phyloP scores from a whole-genome alignment of 2,329 filamentous ascomycete genomes.

The Myriangium duriaei region DNA sequence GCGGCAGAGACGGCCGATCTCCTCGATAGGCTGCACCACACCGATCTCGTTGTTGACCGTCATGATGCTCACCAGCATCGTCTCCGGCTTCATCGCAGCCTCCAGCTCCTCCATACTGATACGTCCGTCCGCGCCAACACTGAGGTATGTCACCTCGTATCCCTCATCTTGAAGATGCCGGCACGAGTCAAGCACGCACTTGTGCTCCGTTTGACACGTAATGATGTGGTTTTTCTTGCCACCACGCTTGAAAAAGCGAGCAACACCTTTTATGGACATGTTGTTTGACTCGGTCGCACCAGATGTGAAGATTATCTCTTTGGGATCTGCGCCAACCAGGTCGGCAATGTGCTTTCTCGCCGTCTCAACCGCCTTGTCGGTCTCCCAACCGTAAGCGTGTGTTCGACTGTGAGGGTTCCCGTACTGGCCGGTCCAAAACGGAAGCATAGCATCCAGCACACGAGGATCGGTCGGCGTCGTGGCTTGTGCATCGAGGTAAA shows the following conservation, averaged over 20 bases:
- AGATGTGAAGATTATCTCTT: constrained; percentile 98
- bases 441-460: constrained; percentile 92
- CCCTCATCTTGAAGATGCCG: constrained; percentile 94
- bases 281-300: constrained; percentile 98
- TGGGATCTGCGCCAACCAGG: constrained; percentile 85
- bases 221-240: constrained; percentile 99
- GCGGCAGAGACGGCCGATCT: constrained; percentile 87
- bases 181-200: constrained; percentile 96
- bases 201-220: constrained; percentile 95
- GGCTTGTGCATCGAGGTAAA: constrained; percentile 97
- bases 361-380: constrained; percentile 81
- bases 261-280: constrained; percentile 98
- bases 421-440: constrained; percentile 83
- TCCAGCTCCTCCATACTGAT: constrained; percentile 74
- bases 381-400: constrained; percentile 98
- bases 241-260: constrained; percentile 80
- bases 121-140: constrained; percentile 77
- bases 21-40: constrained; percentile 89
- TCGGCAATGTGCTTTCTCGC: constrained; percentile 72
- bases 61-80: constrained; percentile 91
- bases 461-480: constrained; percentile 91
- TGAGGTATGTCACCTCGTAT: constrained; percentile 92
- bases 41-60: constrained; percentile 99
- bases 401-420: constrained; percentile 96
- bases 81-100: constrained; percentile 81